Conservation (phyloP, 2,329 filamentous ascomycete genomes). For the Chaetomium sp. region DNA sequence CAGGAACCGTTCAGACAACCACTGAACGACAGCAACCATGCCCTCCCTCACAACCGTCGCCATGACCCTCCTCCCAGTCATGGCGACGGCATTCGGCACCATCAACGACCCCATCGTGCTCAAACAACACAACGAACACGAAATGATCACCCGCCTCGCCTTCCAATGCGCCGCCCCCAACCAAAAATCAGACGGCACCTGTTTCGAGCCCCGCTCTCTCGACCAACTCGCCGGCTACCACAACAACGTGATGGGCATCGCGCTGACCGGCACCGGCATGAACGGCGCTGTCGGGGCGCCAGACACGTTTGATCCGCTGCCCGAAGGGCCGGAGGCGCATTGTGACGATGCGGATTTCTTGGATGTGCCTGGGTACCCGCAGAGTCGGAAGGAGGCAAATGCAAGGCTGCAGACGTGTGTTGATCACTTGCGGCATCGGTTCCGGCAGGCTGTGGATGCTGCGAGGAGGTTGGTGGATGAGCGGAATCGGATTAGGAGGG, state of each 20-base stretch:
- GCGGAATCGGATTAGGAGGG: conserved; percentile 11
- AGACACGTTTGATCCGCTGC: conserved; percentile 20
- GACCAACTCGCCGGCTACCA: conserved; percentile 23
- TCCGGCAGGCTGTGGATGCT: conserved; percentile 15
- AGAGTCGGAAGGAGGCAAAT: conserved; percentile 15
- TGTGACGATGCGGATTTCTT: conserved; percentile 23
- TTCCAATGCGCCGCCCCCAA: conserved; percentile 18
- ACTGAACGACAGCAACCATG: not conserved
- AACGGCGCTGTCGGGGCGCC: conserved; percentile 22
- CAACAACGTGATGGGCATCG: conserved; percentile 15
- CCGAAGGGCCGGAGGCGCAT: conserved; percentile 21
- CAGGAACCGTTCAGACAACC: not conserved
- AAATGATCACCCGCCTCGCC: conserved; percentile 23
- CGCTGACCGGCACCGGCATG: conserved; percentile 18
- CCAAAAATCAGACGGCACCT: conserved; percentile 18
- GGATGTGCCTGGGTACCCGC: conserved; percentile 21
- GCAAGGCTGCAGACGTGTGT: conserved; percentile 18
- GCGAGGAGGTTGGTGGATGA: conserved; percentile 16
- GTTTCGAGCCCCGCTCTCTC: conserved; percentile 22
- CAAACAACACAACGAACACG: conserved; percentile 23
- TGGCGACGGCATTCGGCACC: conserved; percentile 16
- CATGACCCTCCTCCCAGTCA: not conserved
- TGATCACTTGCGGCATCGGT: conserved; percentile 21
- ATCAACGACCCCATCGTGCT: conserved; percentile 21
- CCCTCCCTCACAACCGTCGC: not conserved